Base-by-base conservation (phyloP, 23 red algal genomes). In the Gracilaria caudata region DNA sequence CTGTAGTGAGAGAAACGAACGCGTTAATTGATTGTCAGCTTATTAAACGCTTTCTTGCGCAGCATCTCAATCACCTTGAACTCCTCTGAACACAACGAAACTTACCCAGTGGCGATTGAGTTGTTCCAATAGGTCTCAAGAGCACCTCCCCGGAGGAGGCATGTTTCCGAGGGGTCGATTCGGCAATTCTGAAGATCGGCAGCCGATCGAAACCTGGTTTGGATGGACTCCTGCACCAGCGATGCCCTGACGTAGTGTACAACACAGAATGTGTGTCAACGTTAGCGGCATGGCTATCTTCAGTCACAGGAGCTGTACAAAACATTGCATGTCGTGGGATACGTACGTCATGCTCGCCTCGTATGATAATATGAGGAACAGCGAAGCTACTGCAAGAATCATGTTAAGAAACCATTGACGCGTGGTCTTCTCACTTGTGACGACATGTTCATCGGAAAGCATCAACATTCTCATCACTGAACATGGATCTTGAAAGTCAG, bases 361-460 rank as follows among this genome's bases (percentile, higher is more conserved):
- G 40, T 77, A 88, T 3, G 84, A 53, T 2, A 88, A 37, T 4
- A 88, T 39, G 4, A 88, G 47, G 40, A 88, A 88, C 25, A 88
- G 33, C 24, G 60, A 11, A 54, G 65, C 78, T 23, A 88, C 44
- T 17, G 37, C 21, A 40, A 88, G 54, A 13, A 78, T 21, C 20
- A 88, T 43, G 51, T 88, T 88, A 6, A 88, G 71, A 39, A 88
- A 79, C 84, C 84, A 63, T 63, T 88, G 84, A 19, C 84, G 47
- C 16, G 44, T 58, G 9, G 68, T 33, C 7, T 37, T 88, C 9
- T 36, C 38, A 71, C 64, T 70, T 21, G 9, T 70, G 7, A 73
- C 68, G 4, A 73, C 68, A 9, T 16, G 29, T 2, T 79, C 74
- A 41, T 51, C 49, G 30, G 74, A 20, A 17, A 34, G 30, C 13